Conservation (phyloP, 2,329 filamentous ascomycete species). For the Colletotrichum salicis region DNA sequence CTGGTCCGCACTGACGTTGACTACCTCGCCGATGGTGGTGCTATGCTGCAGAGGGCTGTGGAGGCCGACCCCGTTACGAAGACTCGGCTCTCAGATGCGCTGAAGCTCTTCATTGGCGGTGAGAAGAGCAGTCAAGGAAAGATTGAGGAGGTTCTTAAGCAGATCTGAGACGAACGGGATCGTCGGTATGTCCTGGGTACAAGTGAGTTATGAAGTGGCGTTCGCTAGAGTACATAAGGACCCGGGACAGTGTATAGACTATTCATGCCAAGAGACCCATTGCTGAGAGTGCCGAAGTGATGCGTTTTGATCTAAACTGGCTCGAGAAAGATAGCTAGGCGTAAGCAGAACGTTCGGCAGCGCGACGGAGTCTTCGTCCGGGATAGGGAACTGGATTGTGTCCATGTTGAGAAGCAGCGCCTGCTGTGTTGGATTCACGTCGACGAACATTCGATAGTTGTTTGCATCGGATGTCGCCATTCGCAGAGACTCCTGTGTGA, state of each 20-base stretch:
- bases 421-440: not conserved
- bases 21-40: conserved; percentile 58
- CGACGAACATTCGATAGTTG: not conserved
- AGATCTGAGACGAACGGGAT: conserved; percentile 26
- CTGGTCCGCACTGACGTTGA: conserved; percentile 53
- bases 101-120: conserved; percentile 53
- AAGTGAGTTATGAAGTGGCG: not conserved
- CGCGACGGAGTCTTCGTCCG: not conserved
- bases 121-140: conserved; percentile 51
- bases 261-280: conserved; percentile 26
- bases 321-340: not conserved
- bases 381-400: not conserved
- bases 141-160: conserved; percentile 47
- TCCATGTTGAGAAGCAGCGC: conserved; percentile 1
- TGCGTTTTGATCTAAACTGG: not conserved
- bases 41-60: conserved; percentile 54
- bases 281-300: conserved; percentile 7
- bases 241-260: not conserved
- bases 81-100: conserved; percentile 50
- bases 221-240: not conserved
- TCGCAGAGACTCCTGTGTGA: not conserved
- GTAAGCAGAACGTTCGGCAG: not conserved
- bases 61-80: conserved; percentile 49
- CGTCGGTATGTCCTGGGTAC: not conserved
- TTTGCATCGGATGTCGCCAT: not conserved